phyloP scores from a whole-genome alignment of 805 yeast genomes.

The Saturnispora ahearnii region DNA sequence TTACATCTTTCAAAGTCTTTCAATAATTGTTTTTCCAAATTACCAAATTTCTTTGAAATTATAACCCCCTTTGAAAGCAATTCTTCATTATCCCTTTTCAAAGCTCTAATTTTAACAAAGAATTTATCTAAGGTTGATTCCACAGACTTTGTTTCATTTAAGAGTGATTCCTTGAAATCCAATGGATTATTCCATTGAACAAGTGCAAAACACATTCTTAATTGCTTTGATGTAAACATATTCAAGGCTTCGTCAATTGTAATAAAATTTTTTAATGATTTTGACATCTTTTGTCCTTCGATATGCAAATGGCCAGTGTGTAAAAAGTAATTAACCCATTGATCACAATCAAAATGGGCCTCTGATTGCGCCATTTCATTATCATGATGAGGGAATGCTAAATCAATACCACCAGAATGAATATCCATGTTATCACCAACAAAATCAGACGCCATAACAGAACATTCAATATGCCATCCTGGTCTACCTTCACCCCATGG shows the following conservation, averaged over 20 bases:
- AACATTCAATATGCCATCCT: conserved; percentile 99
- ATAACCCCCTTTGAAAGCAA: conserved; percentile 37
- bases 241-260: conserved; percentile 85
- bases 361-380: conserved; percentile 96
- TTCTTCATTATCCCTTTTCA: conserved; percentile 56
- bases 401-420: conserved; percentile 94
- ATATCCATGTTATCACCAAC: conserved; percentile 81
- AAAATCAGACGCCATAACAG: conserved; percentile 93
- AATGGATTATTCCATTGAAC: conserved; percentile 89
- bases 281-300: conserved; percentile 98
- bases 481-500: conserved; percentile 98
- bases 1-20: conserved; percentile 40
- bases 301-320: conserved; percentile 98
- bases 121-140: conserved; percentile 75
- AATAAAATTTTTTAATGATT: conserved; percentile 88
- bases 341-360: conserved; percentile 79
- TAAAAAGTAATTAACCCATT: conserved; percentile 95
- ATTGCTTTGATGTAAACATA: conserved; percentile 65
- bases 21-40: conserved; percentile 44
- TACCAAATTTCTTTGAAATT: conserved; percentile 53
- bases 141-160: conserved; percentile 65
- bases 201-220: conserved; percentile 83
- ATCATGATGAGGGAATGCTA: conserved; percentile 98
- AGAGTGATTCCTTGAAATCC: conserved; percentile 79
- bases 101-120: conserved; percentile 80